Evolutionary conservation across 371 early-diverging fungal genomes (phyloP).

Genomic region (Actinomortierella wolfii): DNA sequence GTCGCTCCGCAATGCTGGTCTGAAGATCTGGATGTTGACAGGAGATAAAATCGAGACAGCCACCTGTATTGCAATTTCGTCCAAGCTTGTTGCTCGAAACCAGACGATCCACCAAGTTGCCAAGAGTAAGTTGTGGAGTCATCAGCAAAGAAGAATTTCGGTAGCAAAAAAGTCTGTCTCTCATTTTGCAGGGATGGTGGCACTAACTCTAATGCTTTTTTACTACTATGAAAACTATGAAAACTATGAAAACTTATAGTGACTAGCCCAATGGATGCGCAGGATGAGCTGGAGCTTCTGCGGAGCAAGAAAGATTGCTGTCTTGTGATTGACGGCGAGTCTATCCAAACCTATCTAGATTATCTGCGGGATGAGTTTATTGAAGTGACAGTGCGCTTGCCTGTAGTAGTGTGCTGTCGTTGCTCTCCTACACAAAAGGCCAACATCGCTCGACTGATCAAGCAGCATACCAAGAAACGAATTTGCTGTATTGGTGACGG

Average conservation of each 20-base stretch:
- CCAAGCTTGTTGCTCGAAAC: constrained; percentile 89
- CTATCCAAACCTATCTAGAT: constrained; percentile 84
- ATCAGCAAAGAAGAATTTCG: too few species aligned
- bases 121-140: constrained; percentile 53
- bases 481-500: constrained; percentile 99
- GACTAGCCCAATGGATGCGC: constrained; percentile 55
- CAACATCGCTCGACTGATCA: constrained; percentile 89
- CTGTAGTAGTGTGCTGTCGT: constrained; percentile 97
- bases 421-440: constrained; percentile 99
- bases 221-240: constrained; percentile 1
- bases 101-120: constrained; percentile 82
- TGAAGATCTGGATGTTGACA: constrained; percentile 99
- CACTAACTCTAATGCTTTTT: neutral
- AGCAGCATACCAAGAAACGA: constrained; percentile 73
- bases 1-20: constrained; percentile 92
- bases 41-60: constrained; percentile 99
- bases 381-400: constrained; percentile 73
- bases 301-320: constrained; percentile 73
- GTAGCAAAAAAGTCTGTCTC: neutral
- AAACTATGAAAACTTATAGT: constrained; percentile 47
- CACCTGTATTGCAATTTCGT: constrained; percentile 95
- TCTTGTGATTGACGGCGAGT: constrained; percentile 97
- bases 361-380: constrained; percentile 84
- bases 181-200: neutral
- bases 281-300: constrained; percentile 71